Evolutionary conservation across 345 rosid genomes (phyloP), one percentile per base, ranked within the genome.

Genomic region (Hevea brasiliensis): DNA sequence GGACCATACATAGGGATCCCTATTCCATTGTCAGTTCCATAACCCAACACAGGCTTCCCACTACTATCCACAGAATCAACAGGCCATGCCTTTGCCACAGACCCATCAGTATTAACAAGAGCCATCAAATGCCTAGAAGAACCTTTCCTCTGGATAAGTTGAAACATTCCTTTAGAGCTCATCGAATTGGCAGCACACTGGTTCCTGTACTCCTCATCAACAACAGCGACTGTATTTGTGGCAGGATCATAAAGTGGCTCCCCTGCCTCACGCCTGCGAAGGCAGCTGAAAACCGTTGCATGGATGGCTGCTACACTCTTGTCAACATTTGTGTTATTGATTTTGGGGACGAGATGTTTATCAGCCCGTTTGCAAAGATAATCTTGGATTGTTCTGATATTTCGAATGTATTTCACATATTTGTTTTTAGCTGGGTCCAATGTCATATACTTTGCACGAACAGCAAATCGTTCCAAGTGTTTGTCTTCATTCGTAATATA

Each of bases 391-490:
- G 94, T 91, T 80, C 99, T 88, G 72, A 96, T 96, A 75, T 96
- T 96, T 44, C 91, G 84, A 42, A 96, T 93, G 75, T 93, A 96
- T 75, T 96, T 96, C 4, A 96, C 99, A 58, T 96, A 96, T 77
- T 96, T 93, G 78, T 96, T 96, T 79, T 93, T 96, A 1, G 91
- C 94, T 2, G 98, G 99, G 81, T 96, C 99, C 66, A 96, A 73
- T 0, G 99, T 93, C 99, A 96, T 96, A 84, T 96, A 96, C 88
- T 96, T 96, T 6, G 99, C 99, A 71, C 99, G 94, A 18, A 96
- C 99, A 0, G 99, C 99, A 72, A 96, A 96, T 26, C 99, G 81
- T 77, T 96, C 99, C 88, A 96, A 83, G 84, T 96, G 99, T 81
- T 96, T 96, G 77, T 91, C 97, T 84, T 96, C 99, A 72, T 87